phyloP scores from a whole-genome alignment of 1,284 basidiomycete genomes.

The Calocybe gambosa region DNA sequence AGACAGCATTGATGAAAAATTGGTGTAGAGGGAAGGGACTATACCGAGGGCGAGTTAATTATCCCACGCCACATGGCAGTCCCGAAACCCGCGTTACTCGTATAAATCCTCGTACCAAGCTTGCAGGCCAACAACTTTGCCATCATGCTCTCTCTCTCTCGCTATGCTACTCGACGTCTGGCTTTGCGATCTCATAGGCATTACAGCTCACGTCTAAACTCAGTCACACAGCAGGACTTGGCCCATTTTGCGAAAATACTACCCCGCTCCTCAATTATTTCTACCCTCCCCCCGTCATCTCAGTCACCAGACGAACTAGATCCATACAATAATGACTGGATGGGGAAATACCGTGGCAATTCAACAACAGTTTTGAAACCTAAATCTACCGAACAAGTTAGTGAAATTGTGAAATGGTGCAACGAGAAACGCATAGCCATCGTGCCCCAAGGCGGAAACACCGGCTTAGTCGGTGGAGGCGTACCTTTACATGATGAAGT shows the following conservation, averaged over 20 bases:
- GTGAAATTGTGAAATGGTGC: slow-evolving; percentile 83
- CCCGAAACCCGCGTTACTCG: slow-evolving; percentile 1
- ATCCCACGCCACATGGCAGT: slow-evolving; percentile 16
- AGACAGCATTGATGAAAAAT: slow-evolving; percentile 4
- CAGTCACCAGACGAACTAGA: slow-evolving; percentile 63
- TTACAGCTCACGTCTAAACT: slow-evolving; percentile 19
- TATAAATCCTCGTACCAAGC: background rate
- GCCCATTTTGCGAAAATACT: slow-evolving; percentile 60
- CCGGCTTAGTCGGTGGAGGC: slow-evolving; percentile 95
- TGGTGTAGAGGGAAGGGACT: slow-evolving; percentile 6
- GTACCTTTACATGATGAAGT: slow-evolving; percentile 90
- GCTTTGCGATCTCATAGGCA: slow-evolving; percentile 2
- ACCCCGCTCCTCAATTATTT: slow-evolving; percentile 53
- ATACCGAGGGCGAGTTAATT: background rate
- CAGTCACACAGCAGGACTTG: slow-evolving; percentile 52
- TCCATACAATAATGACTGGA: slow-evolving; percentile 92
- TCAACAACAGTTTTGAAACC: slow-evolving; percentile 87
- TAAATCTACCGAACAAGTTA: slow-evolving; percentile 83
- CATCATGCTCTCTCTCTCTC: slow-evolving; percentile 14
- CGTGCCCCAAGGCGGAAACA: slow-evolving; percentile 98
- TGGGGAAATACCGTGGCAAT: slow-evolving; percentile 89
- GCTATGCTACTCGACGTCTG: slow-evolving; percentile 4
- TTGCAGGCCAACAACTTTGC: background rate
- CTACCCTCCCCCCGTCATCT: slow-evolving; percentile 50
- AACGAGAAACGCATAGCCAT: slow-evolving; percentile 75